Percentiles rank a stretch among this genome's conserved stretches.
phyloP scores from a whole-genome alignment of 192 early-diverging fungal genomes.

The Mortierella alpina region DNA sequence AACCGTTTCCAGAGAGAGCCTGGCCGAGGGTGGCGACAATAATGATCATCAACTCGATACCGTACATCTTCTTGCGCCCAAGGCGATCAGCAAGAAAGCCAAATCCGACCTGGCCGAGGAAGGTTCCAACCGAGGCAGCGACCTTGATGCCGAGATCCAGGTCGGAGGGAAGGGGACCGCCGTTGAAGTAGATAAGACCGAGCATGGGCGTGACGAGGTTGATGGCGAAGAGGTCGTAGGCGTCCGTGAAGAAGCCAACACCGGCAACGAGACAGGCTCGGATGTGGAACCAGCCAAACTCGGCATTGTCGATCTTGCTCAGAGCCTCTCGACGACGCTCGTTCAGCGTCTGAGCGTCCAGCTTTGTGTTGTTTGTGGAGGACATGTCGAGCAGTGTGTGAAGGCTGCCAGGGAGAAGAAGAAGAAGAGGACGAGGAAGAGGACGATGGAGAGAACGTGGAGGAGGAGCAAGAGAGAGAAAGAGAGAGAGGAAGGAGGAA shows the following conservation, averaged over 20 bases:
- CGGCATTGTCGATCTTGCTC: conserved; percentile 74
- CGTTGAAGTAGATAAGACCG: conserved; percentile 71
- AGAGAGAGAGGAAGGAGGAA: not conserved
- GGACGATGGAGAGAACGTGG: not conserved
- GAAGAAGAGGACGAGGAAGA: not conserved
- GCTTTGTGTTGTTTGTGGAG: conserved; percentile 9
- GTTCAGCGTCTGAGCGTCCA: conserved; percentile 7
- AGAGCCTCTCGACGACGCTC: conserved; percentile 50
- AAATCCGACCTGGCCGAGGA: conserved; percentile 83
- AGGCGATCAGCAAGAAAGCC: conserved; percentile 88
- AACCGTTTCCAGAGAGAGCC: conserved; percentile 78
- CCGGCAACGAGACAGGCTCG: conserved; percentile 78
- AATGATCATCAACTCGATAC: conserved; percentile 92
- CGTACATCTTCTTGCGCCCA: conserved; percentile 91
- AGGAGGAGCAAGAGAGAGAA: not conserved
- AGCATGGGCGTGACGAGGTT: conserved; percentile 89
- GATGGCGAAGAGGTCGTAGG: conserved; percentile 96
- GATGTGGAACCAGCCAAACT: conserved; percentile 83
- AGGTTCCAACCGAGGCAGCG: conserved; percentile 86
- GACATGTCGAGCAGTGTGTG: conserved; percentile 7
- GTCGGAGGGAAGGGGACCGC: conserved; percentile 63
- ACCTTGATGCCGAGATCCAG: conserved; percentile 90
- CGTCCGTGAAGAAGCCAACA: conserved; percentile 91
- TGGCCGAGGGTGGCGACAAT: conserved; percentile 88
- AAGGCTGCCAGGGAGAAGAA: not conserved